Evolutionary conservation across 2,329 filamentous ascomycete genomes (phyloP), one percentile per base, ranked within the genome.

Genomic region (Colletotrichum cereale): DNA sequence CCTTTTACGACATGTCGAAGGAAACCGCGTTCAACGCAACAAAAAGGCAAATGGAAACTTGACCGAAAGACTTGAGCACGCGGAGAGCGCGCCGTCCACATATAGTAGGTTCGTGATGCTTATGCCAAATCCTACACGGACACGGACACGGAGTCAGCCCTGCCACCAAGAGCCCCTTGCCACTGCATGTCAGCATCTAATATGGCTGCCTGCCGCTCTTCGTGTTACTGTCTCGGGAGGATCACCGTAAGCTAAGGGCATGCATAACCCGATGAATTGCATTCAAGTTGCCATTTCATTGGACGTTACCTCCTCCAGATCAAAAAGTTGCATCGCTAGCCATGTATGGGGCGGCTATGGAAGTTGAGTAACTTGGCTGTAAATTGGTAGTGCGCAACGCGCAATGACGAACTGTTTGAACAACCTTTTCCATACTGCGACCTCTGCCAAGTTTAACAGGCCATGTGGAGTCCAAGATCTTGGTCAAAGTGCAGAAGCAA

Each of bases 121-220:
- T 24, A 42, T 55, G 21, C 7, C 24, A 26, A 8, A n/a, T 44
- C 34, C 21, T 44, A 40, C 24, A 68, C 66, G 42, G 66, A 64
- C 50, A 57, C 60, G 52, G 66, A 65, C 61, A 58, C 31, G 61
- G 52, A 68, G 10, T 14, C 55, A 40, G 40, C 36, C 26, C 47
- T 2, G 21, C 16, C 29, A 50, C 29, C 34, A 12, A 16, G 31
- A n/a, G 1, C n/a, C n/a, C 24, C n/a, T 36, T n/a, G 31, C 60
- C 60, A 34, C 44, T 52, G 60, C 47, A 38, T 36, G 47, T 62
- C 29, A 42, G 50, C 21, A n/a, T 26, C 34, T 57, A 50, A 68
- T 52, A 50, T 40, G 36, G 60, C 18, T 64, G 66, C 66, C 60
- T 68, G 18, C 10, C 40, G 57, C 64, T 60, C 60, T 64, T 68